Percentiles rank a stretch among this genome's conserved stretches.
phyloP scores from a whole-genome alignment of 495 filamentous ascomycete genomes.

The Penicillium diatomitis region DNA sequence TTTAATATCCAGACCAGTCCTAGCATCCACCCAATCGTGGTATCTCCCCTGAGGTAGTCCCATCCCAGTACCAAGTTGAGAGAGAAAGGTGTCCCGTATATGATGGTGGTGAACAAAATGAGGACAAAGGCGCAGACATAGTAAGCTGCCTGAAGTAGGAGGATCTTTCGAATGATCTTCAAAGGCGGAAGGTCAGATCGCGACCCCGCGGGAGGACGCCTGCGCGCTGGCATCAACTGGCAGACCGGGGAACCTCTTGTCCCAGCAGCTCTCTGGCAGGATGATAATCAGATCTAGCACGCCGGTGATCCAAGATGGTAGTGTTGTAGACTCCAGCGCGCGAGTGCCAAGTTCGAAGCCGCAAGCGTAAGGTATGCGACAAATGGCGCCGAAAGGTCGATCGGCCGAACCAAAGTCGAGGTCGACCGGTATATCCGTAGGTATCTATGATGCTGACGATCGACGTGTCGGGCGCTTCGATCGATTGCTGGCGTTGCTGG shows the following conservation, averaged over 20 bases:
- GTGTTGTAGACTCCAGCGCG: too few species aligned
- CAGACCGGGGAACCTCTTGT: constrained; percentile 4
- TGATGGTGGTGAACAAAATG: constrained; percentile 80
- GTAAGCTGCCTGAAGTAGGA: constrained; percentile 74
- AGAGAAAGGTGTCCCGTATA: constrained; percentile 65
- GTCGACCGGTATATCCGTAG: too few species aligned
- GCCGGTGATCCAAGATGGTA: too few species aligned
- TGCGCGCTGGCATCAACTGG: constrained; percentile 61
- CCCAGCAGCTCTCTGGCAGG: not conserved
- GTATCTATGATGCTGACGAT: too few species aligned
- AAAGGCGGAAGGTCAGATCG: constrained; percentile 74
- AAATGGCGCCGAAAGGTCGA: too few species aligned
- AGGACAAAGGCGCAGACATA: constrained; percentile 66
- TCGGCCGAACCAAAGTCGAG: too few species aligned
- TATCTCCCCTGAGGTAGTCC: constrained; percentile 78
- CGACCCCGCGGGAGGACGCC: constrained; percentile 70
- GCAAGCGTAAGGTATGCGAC: too few species aligned
- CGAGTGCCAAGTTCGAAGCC: too few species aligned
- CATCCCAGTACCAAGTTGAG: constrained; percentile 70
- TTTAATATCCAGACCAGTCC: constrained; percentile 81
- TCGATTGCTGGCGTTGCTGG: too few species aligned
- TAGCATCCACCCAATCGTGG: constrained; percentile 83
- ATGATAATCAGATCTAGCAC: too few species aligned
- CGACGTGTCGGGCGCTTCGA: too few species aligned
- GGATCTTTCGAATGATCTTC: constrained; percentile 79